Evolutionary conservation across 495 filamentous ascomycete species (phyloP), one percentile per base, ranked within the genome.

Genomic region (Penicillium daleae): DNA sequence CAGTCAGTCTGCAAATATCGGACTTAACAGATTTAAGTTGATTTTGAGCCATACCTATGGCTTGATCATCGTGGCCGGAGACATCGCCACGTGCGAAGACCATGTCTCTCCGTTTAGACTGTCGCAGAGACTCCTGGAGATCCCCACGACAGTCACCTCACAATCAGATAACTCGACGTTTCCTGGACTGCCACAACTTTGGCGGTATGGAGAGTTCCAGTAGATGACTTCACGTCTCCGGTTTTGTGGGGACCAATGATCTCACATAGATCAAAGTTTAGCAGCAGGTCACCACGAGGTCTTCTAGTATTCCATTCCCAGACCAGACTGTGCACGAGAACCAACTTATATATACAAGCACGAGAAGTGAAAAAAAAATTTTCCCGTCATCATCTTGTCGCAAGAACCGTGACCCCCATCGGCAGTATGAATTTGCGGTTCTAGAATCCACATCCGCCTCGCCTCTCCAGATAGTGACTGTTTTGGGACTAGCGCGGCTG

Each of bases 51-150:
- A 32, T 67, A 73, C 70, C 60, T 50, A 66, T 62, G 46, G 55
- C 53, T 29, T 62, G 56, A 44, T 73, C 66, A 33, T 64, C 56
- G 15, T 71, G 60, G 6, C 68, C 68, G 8, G 63, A 65, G 31
- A 71, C 57, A 67, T 73, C 70, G 22, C 70, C 70, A 32, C 68
- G 68, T 22, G 66, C 37, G 32, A 73, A 73, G 3, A 73, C 68
- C 70, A 73, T 73, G 4, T 33, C 40, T 48, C 17, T 35, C 32
- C 15, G 19, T 39, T 17, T 4, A 56, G 39, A 27, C 22, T 37
- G 21, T 52, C 22, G 9, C 42, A 19, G 9, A 29, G 4, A 26
- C 12, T 29, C 19, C 21, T 53, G 24, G n/a, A 33, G 4, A 22
- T 15, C 7, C n/a, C 9, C 39, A 10, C 17, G 3, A n/a, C 44